Evolutionary conservation across 257 asterid genomes (phyloP).

Genomic region (Plantago ovata): DNA sequence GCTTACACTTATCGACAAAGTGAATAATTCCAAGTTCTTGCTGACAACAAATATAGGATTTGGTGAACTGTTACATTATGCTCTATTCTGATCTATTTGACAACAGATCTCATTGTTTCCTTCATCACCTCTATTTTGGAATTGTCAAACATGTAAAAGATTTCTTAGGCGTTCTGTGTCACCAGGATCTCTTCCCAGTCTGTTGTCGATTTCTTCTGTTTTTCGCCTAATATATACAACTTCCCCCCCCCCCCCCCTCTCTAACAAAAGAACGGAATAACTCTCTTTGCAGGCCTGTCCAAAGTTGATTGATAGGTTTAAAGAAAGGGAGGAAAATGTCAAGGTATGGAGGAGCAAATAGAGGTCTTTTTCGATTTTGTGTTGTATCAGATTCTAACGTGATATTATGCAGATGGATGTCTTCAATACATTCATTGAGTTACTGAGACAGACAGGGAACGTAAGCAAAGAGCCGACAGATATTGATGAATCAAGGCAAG

Average conservation of each 20-base stretch:
- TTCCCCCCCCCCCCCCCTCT: no score
- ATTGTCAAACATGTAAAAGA: neutral
- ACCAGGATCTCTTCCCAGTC: neutral
- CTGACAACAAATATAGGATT: no score
- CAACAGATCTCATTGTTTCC: no score
- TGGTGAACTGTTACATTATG: no score
- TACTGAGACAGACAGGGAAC: conserved; percentile 93
- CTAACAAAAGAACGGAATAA: conserved; percentile 13
- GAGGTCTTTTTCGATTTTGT: conserved; percentile 11
- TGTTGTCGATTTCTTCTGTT: conserved; percentile 9
- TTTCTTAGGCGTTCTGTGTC: conserved; percentile 7
- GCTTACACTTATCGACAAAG: no score
- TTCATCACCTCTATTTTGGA: neutral
- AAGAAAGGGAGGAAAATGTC: conserved; percentile 98
- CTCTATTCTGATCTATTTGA: no score
- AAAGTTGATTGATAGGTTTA: conserved; percentile 91
- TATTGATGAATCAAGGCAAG: conserved; percentile 84
- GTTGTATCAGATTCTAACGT: conserved; percentile 20
- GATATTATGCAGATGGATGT: conserved; percentile 81
- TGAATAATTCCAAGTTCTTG: no score
- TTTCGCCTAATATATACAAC: conserved; percentile 6
- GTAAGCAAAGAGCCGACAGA: conserved; percentile 84
- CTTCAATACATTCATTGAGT: conserved; percentile 88
- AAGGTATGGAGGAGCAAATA: conserved; percentile 51
- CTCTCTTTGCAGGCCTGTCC: conserved; percentile 84